Evolutionary conservation across 768 basidiomycete genomes (phyloP), one percentile per base, ranked within the genome.

Genomic region (Albatrellus ellisii): DNA sequence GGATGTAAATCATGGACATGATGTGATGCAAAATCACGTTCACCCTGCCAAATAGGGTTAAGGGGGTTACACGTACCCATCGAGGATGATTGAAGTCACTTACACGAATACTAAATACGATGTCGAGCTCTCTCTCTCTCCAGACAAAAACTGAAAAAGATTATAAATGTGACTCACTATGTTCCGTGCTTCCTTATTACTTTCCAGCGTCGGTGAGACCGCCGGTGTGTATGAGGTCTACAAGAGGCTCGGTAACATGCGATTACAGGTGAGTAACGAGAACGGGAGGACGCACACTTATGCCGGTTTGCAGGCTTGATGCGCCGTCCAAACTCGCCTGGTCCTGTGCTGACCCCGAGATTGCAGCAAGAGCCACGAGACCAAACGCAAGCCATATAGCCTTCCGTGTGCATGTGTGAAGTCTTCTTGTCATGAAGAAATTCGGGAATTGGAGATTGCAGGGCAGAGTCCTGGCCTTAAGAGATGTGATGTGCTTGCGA

Each of bases 361-460:
- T 40, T 4, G 49, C 50, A 10, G 55, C 55, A 18, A 58, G 46
- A 9, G 56, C 56, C 11, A 59, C 52, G 11, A 62, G 28, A 11
- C 54, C 56, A 27, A 58, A 59, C 1, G 58, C 53, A 34, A 59
- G 52, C 42, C 56, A 55, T 25, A 50, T 54, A 2, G 58, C 54
- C 45, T 57, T 62, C 34, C 51, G 43, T 11, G 28, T 10, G 29
- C 40, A 26, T 12, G 26, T 15, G 21, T 21, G 14, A n/a, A 18
- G 40, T 41, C 22, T 20, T 7, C 18, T 27, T 12, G 18, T 31
- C 40, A 41, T 41, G 24, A 9, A 15, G 9, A 22, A 22, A 21
- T n/a, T 32, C n/a, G 31, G n/a, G 11, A 14, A 5, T 32, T 18
- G 5, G n/a, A 6, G 18, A 18, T 32, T 18, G 31, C 31, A 10